These are phyloP conservation scores for Sclerotinia nivalis DNA, from an alignment of 2,329 filamentous ascomycete genomes.

Conservation along the genomic window DNA sequence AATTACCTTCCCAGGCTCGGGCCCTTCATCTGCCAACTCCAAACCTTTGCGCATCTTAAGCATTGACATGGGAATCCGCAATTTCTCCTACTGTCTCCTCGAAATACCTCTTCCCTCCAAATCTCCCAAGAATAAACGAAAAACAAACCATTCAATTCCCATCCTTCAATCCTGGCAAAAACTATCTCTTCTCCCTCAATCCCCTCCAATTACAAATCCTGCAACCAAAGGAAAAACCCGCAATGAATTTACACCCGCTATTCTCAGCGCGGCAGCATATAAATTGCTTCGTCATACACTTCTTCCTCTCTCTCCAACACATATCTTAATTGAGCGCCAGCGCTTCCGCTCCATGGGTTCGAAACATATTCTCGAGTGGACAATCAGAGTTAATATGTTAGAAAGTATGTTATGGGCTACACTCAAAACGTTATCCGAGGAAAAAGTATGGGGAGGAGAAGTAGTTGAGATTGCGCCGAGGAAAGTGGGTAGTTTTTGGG, in stretches of 20 bases:
- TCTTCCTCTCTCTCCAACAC: conserved; percentile 57
- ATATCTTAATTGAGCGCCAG: conserved; percentile 68
- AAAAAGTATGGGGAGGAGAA: conserved; percentile 47
- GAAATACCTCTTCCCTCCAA: conserved; percentile 28
- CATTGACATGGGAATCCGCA: conserved; percentile 83
- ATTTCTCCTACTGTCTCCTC: conserved; percentile 73
- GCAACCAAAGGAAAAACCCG: conserved; percentile 26
- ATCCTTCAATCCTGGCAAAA: conserved; percentile 24
- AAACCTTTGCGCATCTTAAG: conserved; percentile 58
- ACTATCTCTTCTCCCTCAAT: conserved; percentile 28
- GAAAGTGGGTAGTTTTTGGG: conserved; percentile 58
- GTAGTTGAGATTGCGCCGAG: conserved; percentile 55
- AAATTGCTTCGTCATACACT: conserved; percentile 50
- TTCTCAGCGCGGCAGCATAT: conserved; percentile 58
- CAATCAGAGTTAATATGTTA: conserved; percentile 75
- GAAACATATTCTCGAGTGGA: conserved; percentile 75
- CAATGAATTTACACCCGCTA: conserved; percentile 54
- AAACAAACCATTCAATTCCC: background rate
- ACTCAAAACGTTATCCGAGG: conserved; percentile 55
- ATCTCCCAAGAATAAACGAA: background rate
- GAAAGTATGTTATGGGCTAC: conserved; percentile 79
- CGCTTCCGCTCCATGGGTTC: conserved; percentile 63
- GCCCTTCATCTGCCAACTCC: conserved; percentile 28
- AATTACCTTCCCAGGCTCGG: conserved; percentile 11
- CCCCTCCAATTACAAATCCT: conserved; percentile 17